phyloP scores from a whole-genome alignment of 257 asterid genomes.

The Przewalskia tangutica region DNA sequence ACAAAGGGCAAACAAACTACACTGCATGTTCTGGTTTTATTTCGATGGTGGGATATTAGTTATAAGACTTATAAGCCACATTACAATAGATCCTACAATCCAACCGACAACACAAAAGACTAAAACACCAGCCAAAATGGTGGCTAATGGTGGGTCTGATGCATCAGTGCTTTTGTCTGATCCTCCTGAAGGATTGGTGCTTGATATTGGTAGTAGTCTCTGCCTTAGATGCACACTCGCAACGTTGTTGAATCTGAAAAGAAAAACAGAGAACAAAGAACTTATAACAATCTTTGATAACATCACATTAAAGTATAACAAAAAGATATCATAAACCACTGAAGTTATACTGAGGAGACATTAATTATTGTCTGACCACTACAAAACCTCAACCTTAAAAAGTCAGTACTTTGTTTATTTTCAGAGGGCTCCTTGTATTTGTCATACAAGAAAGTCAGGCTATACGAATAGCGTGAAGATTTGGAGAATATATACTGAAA shows the following conservation, averaged over 20 bases:
- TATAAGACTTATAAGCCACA: conserved; percentile 47
- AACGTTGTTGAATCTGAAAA: conserved; percentile 33
- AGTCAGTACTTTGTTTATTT: neutral
- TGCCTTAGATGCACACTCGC: conserved; percentile 12
- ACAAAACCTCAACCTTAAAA: neutral
- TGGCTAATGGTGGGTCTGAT: conserved; percentile 63
- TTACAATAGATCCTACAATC: conserved; percentile 38
- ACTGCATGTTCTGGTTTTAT: neutral
- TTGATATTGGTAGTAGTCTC: conserved; percentile 17
- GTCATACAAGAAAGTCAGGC: neutral
- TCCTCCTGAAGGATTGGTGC: conserved; percentile 30
- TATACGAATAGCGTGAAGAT: neutral
- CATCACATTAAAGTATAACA: neutral
- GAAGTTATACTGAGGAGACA: neutral
- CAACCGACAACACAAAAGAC: conserved; percentile 38
- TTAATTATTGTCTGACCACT: neutral
- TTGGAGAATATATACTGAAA: neutral
- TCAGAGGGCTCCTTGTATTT: neutral
- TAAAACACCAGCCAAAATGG: conserved; percentile 65
- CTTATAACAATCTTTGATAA: neutral
- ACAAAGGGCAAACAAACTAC: neutral
- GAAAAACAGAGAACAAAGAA: neutral
- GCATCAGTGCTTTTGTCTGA: conserved; percentile 22
- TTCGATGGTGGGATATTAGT: conserved; percentile 3
- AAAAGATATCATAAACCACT: neutral